Evolutionary conservation across 768 basidiomycete genomes (phyloP).

Genomic region (Podaxis rugospora): DNA sequence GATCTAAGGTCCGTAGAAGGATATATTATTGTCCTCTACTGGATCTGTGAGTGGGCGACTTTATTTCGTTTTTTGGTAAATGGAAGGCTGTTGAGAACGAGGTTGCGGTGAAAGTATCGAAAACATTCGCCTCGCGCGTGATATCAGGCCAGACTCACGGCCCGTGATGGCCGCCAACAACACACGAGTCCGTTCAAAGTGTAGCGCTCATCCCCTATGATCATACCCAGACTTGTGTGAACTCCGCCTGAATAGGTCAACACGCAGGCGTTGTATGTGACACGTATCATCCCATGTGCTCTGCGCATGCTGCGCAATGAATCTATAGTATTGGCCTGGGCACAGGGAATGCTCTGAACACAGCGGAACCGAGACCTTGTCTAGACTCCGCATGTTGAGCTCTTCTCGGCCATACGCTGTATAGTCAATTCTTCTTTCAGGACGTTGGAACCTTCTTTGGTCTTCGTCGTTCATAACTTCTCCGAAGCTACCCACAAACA

Average conservation of each 20-base stretch:
- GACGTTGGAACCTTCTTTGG: background rate
- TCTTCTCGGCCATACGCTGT: no score
- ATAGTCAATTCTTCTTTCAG: background rate
- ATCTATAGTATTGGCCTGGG: background rate
- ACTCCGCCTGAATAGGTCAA: background rate
- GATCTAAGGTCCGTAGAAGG: background rate
- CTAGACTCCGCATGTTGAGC: no score
- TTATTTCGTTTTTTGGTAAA: background rate
- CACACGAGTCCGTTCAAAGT: background rate
- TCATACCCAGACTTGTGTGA: background rate
- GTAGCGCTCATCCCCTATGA: background rate
- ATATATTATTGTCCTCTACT: background rate
- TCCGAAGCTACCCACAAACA: background rate
- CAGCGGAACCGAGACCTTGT: background rate
- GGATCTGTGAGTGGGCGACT: background rate
- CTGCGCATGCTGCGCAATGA: background rate
- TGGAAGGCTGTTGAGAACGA: background rate
- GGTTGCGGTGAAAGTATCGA: background rate
- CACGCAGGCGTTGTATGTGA: background rate
- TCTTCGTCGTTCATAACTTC: background rate
- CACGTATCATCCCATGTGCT: background rate
- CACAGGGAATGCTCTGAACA: background rate
- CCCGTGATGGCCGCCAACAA: background rate
- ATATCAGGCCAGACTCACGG: background rate
- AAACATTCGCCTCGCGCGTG: background rate